These are phyloP conservation scores for Backusella tuberculispora DNA, from an alignment of 192 early-diverging fungal species.

Conservation along the genomic window DNA sequence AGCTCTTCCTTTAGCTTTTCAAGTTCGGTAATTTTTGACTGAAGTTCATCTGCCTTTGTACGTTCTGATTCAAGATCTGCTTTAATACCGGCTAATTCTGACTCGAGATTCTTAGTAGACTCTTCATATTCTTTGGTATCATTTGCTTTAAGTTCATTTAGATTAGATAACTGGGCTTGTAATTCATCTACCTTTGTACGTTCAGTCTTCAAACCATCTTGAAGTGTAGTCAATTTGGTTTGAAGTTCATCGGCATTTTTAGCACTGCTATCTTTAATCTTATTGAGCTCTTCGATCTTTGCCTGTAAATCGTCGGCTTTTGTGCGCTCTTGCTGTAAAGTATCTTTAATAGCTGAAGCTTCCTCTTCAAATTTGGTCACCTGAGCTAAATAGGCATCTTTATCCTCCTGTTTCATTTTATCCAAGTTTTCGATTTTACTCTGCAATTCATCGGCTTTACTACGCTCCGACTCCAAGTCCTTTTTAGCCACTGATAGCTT, in stretches of 20 bases:
- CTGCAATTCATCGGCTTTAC: background rate
- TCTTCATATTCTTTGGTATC: background rate
- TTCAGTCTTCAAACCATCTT: background rate
- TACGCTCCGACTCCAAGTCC: background rate
- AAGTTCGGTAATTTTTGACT: background rate
- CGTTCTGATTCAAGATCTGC: conserved; percentile 9
- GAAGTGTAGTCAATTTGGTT: background rate
- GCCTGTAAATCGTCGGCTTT: background rate
- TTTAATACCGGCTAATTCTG: background rate
- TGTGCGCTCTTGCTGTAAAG: background rate
- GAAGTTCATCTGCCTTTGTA: background rate
- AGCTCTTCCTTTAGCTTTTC: background rate
- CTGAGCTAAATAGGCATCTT: background rate
- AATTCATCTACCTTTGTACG: background rate
- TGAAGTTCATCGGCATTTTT: background rate
- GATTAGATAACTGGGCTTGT: background rate
- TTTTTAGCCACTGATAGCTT: background rate
- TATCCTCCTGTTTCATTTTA: background rate
- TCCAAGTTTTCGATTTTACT: background rate
- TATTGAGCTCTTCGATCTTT: background rate
- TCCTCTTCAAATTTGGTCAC: background rate
- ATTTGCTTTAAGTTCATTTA: background rate
- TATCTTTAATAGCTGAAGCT: background rate
- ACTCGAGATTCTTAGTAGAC: background rate
- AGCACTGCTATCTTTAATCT: background rate